phyloP scores from a whole-genome alignment of 371 early-diverging fungal species.

The Mucor sp. region DNA sequence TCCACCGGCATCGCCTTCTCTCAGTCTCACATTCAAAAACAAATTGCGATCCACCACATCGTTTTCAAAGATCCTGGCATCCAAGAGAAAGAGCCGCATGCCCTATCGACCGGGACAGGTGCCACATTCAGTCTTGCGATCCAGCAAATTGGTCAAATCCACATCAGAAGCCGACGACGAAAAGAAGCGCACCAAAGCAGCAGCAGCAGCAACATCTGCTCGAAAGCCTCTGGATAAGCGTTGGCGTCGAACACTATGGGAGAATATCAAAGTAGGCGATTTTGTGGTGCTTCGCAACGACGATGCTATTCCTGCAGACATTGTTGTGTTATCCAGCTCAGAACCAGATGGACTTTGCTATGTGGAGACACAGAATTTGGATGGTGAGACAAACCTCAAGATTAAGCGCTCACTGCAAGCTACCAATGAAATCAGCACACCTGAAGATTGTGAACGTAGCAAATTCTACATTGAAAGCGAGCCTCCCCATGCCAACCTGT shows the following conservation, averaged over 20 bases:
- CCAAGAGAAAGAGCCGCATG: slow-evolving; percentile 24
- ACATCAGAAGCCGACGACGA: slow-evolving; percentile 12
- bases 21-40: slow-evolving; percentile 14
- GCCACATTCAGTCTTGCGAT: slow-evolving; percentile 49
- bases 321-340: slow-evolving; percentile 67
- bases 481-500: slow-evolving; percentile 76
- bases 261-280: slow-evolving; percentile 91
- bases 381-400: slow-evolving; percentile 90
- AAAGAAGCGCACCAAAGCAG: slow-evolving; percentile 11
- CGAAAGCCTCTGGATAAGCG: slow-evolving; percentile 38
- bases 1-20: slow-evolving; percentile 9
- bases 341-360: slow-evolving; percentile 72
- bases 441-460: slow-evolving; percentile 60
- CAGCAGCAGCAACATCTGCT: neutral
- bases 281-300: slow-evolving; percentile 84
- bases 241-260: slow-evolving; percentile 72
- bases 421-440: slow-evolving; percentile 45
- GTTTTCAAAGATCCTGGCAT: slow-evolving; percentile 28
- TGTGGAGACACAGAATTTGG: slow-evolving; percentile 85
- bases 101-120: slow-evolving; percentile 57
- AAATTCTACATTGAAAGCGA: slow-evolving; percentile 80
- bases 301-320: slow-evolving; percentile 91
- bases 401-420: slow-evolving; percentile 54
- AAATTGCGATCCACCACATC: slow-evolving; percentile 28
- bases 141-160: neutral